Evolutionary conservation across 2,329 filamentous ascomycete genomes (phyloP), one percentile per base, ranked within the genome.

Genomic region (Stenocarpella maydis): DNA sequence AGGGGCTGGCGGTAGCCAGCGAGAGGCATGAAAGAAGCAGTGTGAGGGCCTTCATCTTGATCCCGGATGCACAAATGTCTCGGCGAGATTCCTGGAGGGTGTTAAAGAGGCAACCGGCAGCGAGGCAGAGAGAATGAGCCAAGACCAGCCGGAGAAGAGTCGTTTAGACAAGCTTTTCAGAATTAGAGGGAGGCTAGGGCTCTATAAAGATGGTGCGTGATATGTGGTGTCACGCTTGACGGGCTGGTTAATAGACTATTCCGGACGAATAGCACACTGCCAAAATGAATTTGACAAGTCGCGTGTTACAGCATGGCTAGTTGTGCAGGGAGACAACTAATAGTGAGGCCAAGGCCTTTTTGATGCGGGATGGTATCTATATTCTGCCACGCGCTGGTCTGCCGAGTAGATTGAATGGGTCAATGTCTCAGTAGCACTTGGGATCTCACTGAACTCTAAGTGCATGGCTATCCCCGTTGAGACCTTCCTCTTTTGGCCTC

Each of bases 401-500:
- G 31, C 31, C 4, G 31, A 31, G 31, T 31, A 31, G 31, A 31
- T 8, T 31, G 31, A 31, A 31, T 31, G 31, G 31, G n/a, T n/a
- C n/a, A n/a, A n/a, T n/a, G n/a, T n/a, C n/a, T n/a, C n/a, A n/a
- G n/a, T n/a, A n/a, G n/a, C 41, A 28, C 41, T 47, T 41, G n/a
- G n/a, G n/a, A n/a, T 41, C 41, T 19, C 47, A 17, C 14, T 15
- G 24, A 63, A 63, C 43, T 63, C 28, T 49, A 63, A 37, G 17
- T 34, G 47, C 26, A 49, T 63, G 58, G 43, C 49, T 63, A 37
- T 58, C 37, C 21, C 21, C 24, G n/a, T 41, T 43, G 21, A 58
- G 21, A 63, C 58, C 58, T 63, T 47, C 58, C 58, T 37, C 43
- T 63, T 63, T 34, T 12, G 28, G 43, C 43, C 43, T 63, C 12